Evolutionary conservation across 148 eudicot species (phyloP).

Genomic region (Rhododendron ferrugineum): DNA sequence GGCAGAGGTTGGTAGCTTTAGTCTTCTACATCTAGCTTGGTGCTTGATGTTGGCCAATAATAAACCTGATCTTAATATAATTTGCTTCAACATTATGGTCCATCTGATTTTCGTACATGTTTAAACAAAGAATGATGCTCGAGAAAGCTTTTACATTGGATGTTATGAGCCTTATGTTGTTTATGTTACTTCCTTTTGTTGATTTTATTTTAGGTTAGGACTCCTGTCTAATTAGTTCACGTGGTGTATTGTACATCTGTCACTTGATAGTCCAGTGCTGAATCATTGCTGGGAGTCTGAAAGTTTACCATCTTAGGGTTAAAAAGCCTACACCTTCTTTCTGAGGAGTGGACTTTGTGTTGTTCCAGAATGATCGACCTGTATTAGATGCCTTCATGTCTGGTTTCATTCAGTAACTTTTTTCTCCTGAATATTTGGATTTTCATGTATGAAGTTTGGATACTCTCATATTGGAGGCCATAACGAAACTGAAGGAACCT

Average conservation of each 20-base stretch:
- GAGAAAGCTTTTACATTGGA: not conserved
- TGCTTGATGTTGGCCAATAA: not conserved
- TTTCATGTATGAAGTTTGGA: conserved; percentile 50
- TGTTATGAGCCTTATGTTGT: not conserved
- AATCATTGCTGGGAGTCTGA: not conserved
- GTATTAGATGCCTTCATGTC: conserved; percentile 1
- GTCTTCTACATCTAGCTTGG: not conserved
- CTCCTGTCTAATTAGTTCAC: not conserved
- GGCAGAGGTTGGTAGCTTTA: not conserved
- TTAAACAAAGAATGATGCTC: not conserved
- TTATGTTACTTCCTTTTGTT: not conserved
- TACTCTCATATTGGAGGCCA: conserved; percentile 61
- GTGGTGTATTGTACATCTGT: not conserved
- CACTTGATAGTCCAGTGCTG: not conserved
- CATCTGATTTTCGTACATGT: not conserved
- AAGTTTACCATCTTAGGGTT: not conserved
- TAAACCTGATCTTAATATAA: not conserved
- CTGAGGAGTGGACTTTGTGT: not conserved
- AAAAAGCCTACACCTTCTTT: not conserved
- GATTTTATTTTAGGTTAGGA: not conserved
- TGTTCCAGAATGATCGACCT: not conserved
- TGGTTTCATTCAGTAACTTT: not conserved
- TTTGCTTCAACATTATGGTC: not conserved
- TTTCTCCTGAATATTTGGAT: not conserved
- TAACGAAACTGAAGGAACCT: conserved; percentile 61